These are phyloP conservation scores for Phaeoacremonium minimum DNA, from an alignment of 2,329 filamentous ascomycete genomes.

Conservation along the genomic window DNA sequence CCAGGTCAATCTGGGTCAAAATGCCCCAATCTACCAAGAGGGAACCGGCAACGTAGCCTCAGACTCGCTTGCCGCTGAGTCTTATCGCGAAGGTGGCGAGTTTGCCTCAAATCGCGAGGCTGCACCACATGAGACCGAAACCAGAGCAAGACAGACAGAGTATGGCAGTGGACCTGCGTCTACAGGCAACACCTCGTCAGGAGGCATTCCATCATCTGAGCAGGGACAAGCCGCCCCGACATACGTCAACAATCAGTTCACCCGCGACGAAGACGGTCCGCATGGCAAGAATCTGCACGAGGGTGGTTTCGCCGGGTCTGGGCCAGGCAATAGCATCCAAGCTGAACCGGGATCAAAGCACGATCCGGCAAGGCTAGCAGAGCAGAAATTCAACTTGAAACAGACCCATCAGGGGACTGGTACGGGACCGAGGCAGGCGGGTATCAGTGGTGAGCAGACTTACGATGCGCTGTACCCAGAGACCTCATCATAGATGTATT, in stretches of 20 bases:
- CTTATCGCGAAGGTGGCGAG: slow-evolving; percentile 51
- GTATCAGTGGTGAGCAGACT: slow-evolving; percentile 5
- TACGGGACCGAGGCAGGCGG: slow-evolving; percentile 5
- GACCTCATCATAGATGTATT: slow-evolving; percentile 3
- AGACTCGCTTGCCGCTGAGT: slow-evolving; percentile 76
- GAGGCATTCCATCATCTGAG: not conserved
- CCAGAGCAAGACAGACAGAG: slow-evolving; percentile 2
- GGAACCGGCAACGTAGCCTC: slow-evolving; percentile 57
- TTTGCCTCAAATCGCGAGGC: slow-evolving; percentile 58
- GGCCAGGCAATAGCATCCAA: slow-evolving; percentile 11
- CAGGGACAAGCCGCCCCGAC: slow-evolving; percentile 14
- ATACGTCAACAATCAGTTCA: slow-evolving; percentile 11
- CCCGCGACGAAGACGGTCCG: slow-evolving; percentile 10
- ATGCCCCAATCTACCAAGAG: slow-evolving; percentile 50
- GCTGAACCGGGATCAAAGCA: slow-evolving; percentile 18
- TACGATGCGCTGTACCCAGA: slow-evolving; percentile 6
- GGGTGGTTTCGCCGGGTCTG: slow-evolving; percentile 16
- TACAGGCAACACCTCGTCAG: not conserved
- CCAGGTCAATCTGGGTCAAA: slow-evolving; percentile 41
- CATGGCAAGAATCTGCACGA: slow-evolving; percentile 20
- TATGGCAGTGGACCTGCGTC: not conserved
- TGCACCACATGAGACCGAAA: not conserved
- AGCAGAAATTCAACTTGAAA: slow-evolving; percentile 4
- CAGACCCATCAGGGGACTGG: slow-evolving; percentile 3
- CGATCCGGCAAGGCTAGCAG: slow-evolving; percentile 14